Conservation (phyloP, 805 yeast genomes). For the Candida namnaoensis region DNA sequence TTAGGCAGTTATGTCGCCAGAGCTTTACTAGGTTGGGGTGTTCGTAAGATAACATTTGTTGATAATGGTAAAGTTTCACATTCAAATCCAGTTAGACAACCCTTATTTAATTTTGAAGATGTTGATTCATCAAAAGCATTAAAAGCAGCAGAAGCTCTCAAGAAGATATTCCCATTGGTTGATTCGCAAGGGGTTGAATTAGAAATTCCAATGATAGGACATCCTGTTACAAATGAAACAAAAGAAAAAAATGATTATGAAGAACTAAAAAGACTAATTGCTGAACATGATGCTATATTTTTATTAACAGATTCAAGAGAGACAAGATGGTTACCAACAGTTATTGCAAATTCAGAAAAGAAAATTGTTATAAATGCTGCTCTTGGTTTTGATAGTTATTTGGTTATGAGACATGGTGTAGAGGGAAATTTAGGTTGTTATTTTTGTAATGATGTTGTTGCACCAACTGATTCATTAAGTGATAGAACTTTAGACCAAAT, state of each 20-base stretch:
- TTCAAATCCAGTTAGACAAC: conserved; percentile 94
- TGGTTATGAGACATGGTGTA: conserved; percentile 89
- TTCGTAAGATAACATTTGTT: conserved; percentile 73
- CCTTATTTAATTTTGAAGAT: conserved; percentile 76
- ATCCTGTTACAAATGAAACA: conserved; percentile 55
- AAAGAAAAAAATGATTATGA: conserved; percentile 44
- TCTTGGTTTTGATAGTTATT: conserved; percentile 85
- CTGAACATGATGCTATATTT: conserved; percentile 67
- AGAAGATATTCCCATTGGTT: conserved; percentile 73
- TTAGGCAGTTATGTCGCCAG: conserved; percentile 88
- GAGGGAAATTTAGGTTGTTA: conserved; percentile 67
- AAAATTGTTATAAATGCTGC: conserved; percentile 90
- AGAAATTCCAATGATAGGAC: conserved; percentile 96
- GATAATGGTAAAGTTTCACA: conserved; percentile 86
- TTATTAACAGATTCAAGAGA: conserved; percentile 91
- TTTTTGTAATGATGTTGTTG: conserved; percentile 92
- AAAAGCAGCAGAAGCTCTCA: conserved; percentile 67
- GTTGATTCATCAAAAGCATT: conserved; percentile 70
- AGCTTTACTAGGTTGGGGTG: conserved; percentile 91
- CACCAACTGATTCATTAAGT: conserved; percentile 82
- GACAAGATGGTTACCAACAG: conserved; percentile 95
- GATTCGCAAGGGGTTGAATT: conserved; percentile 51
- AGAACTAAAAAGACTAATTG: conserved; percentile 41
- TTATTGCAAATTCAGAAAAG: conserved; percentile 54
- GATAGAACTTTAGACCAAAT: conserved; percentile 92